Evolutionary conservation across 306 rosid genomes (phyloP), one percentile per base, ranked within the genome.

Genomic region (Corylus americana): DNA sequence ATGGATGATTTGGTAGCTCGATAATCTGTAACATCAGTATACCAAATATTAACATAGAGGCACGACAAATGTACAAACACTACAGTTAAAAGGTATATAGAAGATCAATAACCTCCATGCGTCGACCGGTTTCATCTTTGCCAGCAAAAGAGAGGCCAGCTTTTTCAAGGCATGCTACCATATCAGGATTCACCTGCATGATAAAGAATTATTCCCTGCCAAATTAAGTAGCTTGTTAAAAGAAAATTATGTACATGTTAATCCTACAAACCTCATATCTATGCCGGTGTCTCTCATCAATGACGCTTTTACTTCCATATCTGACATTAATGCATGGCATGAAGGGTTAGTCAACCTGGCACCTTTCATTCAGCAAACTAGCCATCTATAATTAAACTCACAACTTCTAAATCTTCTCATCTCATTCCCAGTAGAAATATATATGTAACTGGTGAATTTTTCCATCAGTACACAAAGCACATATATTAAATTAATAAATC

Each of bases 251-350:
- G 18, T n/a, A 4, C 50, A 10, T 67, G 27, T 42, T 20, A 5
- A 67, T 42, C 50, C 25, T 16, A 67, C 72, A 39, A 18, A 92
- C 97, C 96, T 93, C 97, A 3, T 89, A 93, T 91, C 97, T 89
- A 73, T 93, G 97, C 29, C 97, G 91, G 74, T 93, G 97, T 6
- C 97, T 92, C 83, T 93, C 97, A 85, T 91, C 94, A 81, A 89
- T 45, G 75, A 55, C 88, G 25, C 42, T 78, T 73, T 59, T 91
- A 84, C 59, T 83, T 27, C 92, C 97, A 61, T 93, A 93, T 83
- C 97, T 93, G 83, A 14, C 53, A 75, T 42, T 75, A 81, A 73
- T 70, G 68, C 80, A 78, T 50, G 78, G 13, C 63, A 74, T 55
- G n/a, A 35, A 9, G 73, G 17, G 45, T 73, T 55, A 73, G 5